A percentile compares a stretch with the other conserved stretches of the same genome.
These are phyloP conservation scores for Ballota nigra DNA, from an alignment of 257 asterid species.

Conservation along the genomic window DNA sequence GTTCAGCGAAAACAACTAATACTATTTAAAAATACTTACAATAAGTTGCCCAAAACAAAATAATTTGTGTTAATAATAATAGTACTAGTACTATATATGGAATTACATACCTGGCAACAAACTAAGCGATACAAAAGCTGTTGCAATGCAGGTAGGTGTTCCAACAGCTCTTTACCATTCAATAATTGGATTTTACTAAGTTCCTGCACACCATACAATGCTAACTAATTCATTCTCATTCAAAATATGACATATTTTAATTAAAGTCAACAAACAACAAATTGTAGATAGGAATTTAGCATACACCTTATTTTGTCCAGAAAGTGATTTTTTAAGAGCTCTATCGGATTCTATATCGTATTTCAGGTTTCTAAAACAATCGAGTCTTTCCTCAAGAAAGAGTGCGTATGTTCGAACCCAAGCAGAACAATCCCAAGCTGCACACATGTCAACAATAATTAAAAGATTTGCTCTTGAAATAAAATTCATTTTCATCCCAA, in stretches of 20 bases:
- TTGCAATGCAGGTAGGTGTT: slow-evolving; percentile 75
- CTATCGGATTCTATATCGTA: slow-evolving; percentile 66
- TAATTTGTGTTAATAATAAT: too few relatives aligned
- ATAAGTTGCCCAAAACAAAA: too few relatives aligned
- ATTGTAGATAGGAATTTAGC: not conserved
- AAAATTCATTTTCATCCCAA: too few relatives aligned
- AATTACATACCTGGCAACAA: slow-evolving; percentile 70
- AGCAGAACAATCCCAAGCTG: slow-evolving; percentile 97
- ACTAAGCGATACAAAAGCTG: slow-evolving; percentile 74
- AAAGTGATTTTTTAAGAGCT: slow-evolving; percentile 38
- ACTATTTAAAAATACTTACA: too few relatives aligned
- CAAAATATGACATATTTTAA: not conserved
- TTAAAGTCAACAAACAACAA: not conserved
- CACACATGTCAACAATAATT: slow-evolving; percentile 24
- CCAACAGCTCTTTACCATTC: slow-evolving; percentile 54
- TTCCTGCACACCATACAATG: slow-evolving; percentile 26
- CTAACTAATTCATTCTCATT: not conserved
- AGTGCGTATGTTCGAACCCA: slow-evolving; percentile 86
- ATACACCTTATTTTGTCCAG: slow-evolving; percentile 47
- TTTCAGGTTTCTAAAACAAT: slow-evolving; percentile 61
- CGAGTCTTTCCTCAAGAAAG: slow-evolving; percentile 81
- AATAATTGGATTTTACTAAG: slow-evolving; percentile 45
- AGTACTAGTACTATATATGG: too few relatives aligned
- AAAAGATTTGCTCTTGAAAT: too few relatives aligned
- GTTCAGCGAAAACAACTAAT: too few relatives aligned